These are phyloP conservation scores for Akebia trifoliata DNA, from an alignment of 164 flowering plant species.

Conservation along the genomic window DNA sequence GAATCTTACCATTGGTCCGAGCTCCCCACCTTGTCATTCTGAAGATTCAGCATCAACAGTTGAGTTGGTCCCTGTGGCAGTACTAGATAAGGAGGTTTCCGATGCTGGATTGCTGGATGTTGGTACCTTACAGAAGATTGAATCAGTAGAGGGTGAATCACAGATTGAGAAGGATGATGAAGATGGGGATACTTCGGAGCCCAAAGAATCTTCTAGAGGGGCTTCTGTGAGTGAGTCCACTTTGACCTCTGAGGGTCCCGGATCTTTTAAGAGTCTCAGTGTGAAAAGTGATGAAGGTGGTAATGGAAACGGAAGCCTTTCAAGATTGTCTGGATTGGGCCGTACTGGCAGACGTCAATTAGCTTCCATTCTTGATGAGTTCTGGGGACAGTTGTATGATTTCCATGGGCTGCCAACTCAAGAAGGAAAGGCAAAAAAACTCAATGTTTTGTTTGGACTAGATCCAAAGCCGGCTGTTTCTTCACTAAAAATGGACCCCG, in stretches of 20 bases:
- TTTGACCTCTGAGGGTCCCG: conserved; percentile 64
- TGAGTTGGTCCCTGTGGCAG: conserved; percentile 18
- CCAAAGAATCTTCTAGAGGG: conserved; percentile 44
- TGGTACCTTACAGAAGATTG: conserved; percentile 21
- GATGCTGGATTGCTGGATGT: conserved; percentile 24
- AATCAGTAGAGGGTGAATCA: conserved; percentile 34
- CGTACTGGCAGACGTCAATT: conserved; percentile 90
- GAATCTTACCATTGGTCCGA: conserved; percentile 17
- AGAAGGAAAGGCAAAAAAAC: conserved; percentile 64
- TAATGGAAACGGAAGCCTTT: conserved; percentile 77
- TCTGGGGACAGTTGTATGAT: conserved; percentile 93
- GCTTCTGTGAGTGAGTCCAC: conserved; percentile 32
- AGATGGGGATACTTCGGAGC: conserved; percentile 56
- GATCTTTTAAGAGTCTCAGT: conserved; percentile 68
- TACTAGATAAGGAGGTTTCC: conserved; percentile 24
- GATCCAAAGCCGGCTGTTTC: conserved; percentile 36
- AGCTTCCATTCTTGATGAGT: conserved; percentile 78
- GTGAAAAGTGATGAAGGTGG: conserved; percentile 80
- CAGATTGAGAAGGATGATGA: conserved; percentile 46
- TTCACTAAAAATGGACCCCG: conserved; percentile 36
- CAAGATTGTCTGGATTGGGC: conserved; percentile 87
- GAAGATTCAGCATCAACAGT: conserved; percentile 28
- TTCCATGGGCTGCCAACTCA: conserved; percentile 69
- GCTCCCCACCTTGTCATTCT: conserved; percentile 8
- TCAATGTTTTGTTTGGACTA: conserved; percentile 50